phyloP scores from a whole-genome alignment of 805 yeast genomes.

The Candida coquimbonensis region DNA sequence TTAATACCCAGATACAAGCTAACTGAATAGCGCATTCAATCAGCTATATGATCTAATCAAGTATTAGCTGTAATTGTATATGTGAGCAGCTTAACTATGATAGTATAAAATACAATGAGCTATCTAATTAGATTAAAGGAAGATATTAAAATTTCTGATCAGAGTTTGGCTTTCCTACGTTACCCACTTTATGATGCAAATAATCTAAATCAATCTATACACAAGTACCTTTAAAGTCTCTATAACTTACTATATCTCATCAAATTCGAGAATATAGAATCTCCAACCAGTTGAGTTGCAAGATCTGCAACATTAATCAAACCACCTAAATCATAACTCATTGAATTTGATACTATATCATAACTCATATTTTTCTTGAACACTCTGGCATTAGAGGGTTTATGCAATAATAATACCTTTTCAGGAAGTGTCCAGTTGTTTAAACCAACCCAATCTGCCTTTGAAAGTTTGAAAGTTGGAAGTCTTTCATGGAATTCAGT shows the following conservation, averaged over 20 bases:
- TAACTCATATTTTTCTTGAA: not conserved
- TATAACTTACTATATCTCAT: not conserved
- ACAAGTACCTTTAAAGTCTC: not conserved
- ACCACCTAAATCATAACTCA: conserved; percentile 3
- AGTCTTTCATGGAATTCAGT: not conserved
- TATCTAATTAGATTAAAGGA: too few species aligned
- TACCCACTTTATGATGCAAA: too few species aligned
- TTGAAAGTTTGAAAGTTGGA: not conserved
- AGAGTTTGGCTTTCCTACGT: too few species aligned
- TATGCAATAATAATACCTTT: not conserved
- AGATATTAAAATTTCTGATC: too few species aligned
- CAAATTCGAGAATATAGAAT: not conserved
- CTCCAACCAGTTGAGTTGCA: not conserved
- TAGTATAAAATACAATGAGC: too few species aligned
- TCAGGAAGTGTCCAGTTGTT: conserved; percentile 4
- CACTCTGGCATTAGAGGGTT: not conserved
- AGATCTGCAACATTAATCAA: not conserved
- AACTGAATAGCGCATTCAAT: too few species aligned
- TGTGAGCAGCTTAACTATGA: too few species aligned
- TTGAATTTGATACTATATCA: not conserved
- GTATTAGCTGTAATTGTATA: too few species aligned
- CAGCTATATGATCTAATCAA: too few species aligned
- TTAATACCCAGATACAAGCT: too few species aligned
- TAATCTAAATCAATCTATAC: too few species aligned
- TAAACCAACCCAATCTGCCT: conserved; percentile 3